A percentile compares a stretch with the other conserved stretches of the same genome.
Conservation (phyloP, 768 basidiomycete species). For the Tricholoma hemisulphureum region DNA sequence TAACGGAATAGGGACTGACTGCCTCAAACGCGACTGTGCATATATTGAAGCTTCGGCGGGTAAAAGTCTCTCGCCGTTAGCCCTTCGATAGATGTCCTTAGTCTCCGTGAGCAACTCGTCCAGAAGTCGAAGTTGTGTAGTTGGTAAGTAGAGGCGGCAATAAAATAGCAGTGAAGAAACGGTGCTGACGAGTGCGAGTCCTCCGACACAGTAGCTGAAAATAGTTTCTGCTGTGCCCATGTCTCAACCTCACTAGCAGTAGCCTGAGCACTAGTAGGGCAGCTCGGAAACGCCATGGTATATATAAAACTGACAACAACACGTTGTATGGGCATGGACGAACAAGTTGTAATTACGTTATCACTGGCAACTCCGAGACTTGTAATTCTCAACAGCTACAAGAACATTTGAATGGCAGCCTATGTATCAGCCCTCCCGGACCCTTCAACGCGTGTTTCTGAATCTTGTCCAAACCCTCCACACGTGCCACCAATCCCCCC, state of each 20-base stretch:
- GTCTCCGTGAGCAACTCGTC: constrained; percentile 5
- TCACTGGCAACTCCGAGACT: no score
- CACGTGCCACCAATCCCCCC: no score
- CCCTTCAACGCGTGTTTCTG: no score
- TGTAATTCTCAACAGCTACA: no score
- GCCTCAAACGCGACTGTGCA: not conserved
- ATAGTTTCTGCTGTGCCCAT: constrained; percentile 1
- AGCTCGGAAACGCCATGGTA: no score
- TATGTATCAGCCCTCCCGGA: no score
- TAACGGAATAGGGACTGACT: no score
- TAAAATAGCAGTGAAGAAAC: not conserved
- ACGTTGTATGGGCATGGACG: not conserved
- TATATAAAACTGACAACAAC: no score
- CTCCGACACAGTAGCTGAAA: constrained; percentile 11
- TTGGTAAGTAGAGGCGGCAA: not conserved
- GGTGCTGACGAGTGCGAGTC: constrained; percentile 7
- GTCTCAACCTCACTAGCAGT: no score
- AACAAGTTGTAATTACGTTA: no score
- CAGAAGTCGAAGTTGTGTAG: not conserved
- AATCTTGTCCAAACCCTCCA: not conserved
- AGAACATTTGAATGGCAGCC: no score
- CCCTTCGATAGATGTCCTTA: constrained; percentile 1
- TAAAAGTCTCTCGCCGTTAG: constrained; percentile 1
- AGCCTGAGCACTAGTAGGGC: no score
- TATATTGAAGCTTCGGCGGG: not conserved